Percentiles rank a stretch among this genome's conserved stretches.
Evolutionary conservation across 2,329 filamentous ascomycete genomes (phyloP).

Genomic region (Colletotrichum trifolii): DNA sequence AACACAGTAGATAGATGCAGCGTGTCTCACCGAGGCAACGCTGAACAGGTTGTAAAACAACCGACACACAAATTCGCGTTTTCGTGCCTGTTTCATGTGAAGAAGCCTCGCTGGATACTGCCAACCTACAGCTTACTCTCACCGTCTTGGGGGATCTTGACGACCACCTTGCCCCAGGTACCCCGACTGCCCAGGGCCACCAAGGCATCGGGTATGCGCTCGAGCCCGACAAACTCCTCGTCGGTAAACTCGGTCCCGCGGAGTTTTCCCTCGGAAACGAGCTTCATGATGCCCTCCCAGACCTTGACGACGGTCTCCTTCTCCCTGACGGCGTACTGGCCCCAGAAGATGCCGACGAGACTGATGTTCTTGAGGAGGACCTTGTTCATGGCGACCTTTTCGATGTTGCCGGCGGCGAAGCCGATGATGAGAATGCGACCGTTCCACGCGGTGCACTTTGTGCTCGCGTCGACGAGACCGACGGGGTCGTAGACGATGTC

Average conservation of each 20-base stretch:
- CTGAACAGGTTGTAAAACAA: too few relatives aligned
- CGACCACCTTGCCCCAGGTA: conserved; percentile 96
- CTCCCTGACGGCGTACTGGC: conserved; percentile 81
- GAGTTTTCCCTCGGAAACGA: conserved; percentile 84
- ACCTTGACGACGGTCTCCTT: conserved; percentile 75
- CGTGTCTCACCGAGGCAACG: too few relatives aligned
- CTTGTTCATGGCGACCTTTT: conserved; percentile 93
- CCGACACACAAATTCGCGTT: background rate
- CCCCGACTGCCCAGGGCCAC: conserved; percentile 81
- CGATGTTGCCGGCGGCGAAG: conserved; percentile 75
- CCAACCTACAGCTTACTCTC: conserved; percentile 64
- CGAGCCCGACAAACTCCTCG: conserved; percentile 83
- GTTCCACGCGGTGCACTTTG: conserved; percentile 95
- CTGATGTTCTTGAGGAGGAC: conserved; percentile 94
- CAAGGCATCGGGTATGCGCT: conserved; percentile 80
- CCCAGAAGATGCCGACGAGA: conserved; percentile 92
- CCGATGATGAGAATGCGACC: conserved; percentile 88
- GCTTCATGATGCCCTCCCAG: conserved; percentile 83
- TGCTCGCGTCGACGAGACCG: conserved; percentile 85
- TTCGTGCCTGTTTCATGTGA: too few relatives aligned
- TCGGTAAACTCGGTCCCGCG: conserved; percentile 85
- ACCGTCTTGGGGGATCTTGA: conserved; percentile 79
- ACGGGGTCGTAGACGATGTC: conserved; percentile 97
- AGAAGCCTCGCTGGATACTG: too few relatives aligned
- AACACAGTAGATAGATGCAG: background rate